phyloP scores from a whole-genome alignment of 208 protist species.

The Angomonas deanei region DNA sequence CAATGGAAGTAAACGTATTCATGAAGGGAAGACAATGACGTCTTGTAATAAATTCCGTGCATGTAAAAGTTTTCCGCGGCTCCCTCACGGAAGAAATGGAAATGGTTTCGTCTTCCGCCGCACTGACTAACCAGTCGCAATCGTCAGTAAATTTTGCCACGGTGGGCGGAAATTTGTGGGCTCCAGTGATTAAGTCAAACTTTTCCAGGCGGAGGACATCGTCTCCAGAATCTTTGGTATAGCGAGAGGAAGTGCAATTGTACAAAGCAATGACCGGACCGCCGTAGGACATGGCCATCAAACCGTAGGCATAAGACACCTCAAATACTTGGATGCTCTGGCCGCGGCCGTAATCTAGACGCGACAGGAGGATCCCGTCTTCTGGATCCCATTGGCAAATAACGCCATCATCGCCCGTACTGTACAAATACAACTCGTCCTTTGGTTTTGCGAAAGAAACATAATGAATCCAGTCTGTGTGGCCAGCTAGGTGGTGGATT shows the following conservation, averaged over 20 bases:
- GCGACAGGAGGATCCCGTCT: constrained; percentile 38
- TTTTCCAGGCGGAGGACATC: constrained; percentile 42
- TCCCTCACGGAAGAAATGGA: constrained; percentile 51
- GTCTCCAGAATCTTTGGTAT: constrained; percentile 18
- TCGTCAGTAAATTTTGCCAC: constrained; percentile 60
- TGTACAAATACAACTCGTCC: constrained; percentile 56
- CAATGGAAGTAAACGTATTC: constrained; percentile 77
- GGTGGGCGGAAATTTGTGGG: constrained; percentile 53
- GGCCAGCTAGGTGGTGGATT: constrained; percentile 51
- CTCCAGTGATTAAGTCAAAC: constrained; percentile 48
- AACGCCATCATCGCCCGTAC: constrained; percentile 73
- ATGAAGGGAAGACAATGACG: constrained; percentile 80
- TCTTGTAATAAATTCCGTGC: constrained; percentile 46
- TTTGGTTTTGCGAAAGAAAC: constrained; percentile 51
- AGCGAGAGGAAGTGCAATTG: constrained; percentile 12
- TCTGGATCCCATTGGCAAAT: constrained; percentile 74
- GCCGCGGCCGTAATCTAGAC: constrained; percentile 58
- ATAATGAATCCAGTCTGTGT: constrained; percentile 83
- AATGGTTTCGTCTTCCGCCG: constrained; percentile 73
- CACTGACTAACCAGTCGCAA: constrained; percentile 70
- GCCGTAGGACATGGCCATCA: constrained; percentile 63
- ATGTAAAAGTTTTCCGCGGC: constrained; percentile 40
- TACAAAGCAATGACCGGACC: constrained; percentile 56
- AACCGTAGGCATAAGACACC: constrained; percentile 42
- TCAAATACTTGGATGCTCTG: constrained; percentile 75